Evolutionary conservation across 108 stramenopile genomes (phyloP).

Genomic region (Skeletonema grethae): DNA sequence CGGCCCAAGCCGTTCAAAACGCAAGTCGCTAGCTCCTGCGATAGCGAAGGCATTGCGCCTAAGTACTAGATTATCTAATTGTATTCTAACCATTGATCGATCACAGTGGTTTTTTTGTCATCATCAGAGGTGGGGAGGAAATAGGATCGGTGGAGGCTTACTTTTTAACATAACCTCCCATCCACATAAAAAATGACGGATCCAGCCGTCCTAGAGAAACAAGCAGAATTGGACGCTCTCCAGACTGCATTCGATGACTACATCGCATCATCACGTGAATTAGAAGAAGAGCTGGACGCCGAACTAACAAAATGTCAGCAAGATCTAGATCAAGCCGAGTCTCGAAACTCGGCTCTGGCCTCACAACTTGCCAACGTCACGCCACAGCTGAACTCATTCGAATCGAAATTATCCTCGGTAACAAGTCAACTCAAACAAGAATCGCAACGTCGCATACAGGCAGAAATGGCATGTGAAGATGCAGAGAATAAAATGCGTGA

Average conservation of each 20-base stretch:
- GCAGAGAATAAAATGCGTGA: constrained; percentile 74
- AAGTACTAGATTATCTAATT: too few relatives aligned
- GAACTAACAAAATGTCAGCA: constrained; percentile 90
- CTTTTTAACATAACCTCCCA: neutral
- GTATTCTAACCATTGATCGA: too few relatives aligned
- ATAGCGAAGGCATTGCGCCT: too few relatives aligned
- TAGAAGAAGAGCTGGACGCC: constrained; percentile 90
- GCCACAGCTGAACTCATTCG: constrained; percentile 82
- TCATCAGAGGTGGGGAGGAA: neutral
- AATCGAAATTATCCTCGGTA: constrained; percentile 67
- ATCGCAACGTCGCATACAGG: constrained; percentile 68
- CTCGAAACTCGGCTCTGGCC: constrained; percentile 79
- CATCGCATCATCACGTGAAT: constrained; percentile 78
- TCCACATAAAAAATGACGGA: constrained; percentile 19
- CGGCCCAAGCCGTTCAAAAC: too few relatives aligned
- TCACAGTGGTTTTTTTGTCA: neutral
- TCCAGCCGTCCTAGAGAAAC: constrained; percentile 67
- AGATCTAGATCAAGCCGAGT: constrained; percentile 79
- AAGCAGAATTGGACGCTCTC: constrained; percentile 84
- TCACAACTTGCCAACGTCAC: constrained; percentile 83
- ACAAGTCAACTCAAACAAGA: constrained; percentile 64
- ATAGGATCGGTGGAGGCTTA: neutral
- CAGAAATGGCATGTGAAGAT: constrained; percentile 82
- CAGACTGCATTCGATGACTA: constrained; percentile 92
- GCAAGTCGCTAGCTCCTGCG: too few relatives aligned